Conservation (phyloP, 257 asterid genomes). For the Rehmannia glutinosa region DNA sequence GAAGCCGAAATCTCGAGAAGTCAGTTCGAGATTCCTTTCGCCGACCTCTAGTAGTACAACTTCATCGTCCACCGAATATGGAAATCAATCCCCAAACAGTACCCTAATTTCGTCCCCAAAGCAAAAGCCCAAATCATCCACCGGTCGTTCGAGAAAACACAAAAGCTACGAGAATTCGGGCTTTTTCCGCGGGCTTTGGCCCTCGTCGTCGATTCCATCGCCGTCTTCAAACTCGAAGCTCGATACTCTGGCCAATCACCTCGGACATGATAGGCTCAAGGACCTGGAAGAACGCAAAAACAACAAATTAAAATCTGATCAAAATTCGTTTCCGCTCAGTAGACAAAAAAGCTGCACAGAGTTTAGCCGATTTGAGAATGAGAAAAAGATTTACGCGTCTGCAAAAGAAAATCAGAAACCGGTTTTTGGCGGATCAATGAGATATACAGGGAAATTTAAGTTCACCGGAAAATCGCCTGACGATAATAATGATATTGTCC, state of each 20-base stretch:
- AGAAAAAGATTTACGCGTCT: neutral
- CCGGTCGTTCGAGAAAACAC: constrained; percentile 28
- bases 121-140: constrained; percentile 37
- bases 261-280: constrained; percentile 42
- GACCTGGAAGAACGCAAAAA: constrained; percentile 26
- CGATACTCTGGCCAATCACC: constrained; percentile 40
- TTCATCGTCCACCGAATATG: constrained; percentile 23
- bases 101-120: constrained; percentile 24
- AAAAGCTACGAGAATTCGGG: constrained; percentile 44
- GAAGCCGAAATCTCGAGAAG: constrained; percentile 54
- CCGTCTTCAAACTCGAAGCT: constrained; percentile 22
- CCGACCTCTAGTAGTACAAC: constrained; percentile 21
- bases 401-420: constrained; percentile 51
- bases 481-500: constrained; percentile 28
- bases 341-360: constrained; percentile 60
- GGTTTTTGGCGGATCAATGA: constrained; percentile 54
- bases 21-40: constrained; percentile 68
- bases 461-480: constrained; percentile 43
- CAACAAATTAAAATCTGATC: constrained; percentile 11
- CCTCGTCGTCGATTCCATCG: too few relatives aligned
- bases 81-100: constrained; percentile 36
- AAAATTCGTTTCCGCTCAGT: constrained; percentile 16
- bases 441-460: constrained; percentile 48
- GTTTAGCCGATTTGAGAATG: constrained; percentile 35
- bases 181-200: constrained; percentile 65